phyloP scores from a whole-genome alignment of 2,329 filamentous ascomycete genomes.

The Curvularia sp. region DNA sequence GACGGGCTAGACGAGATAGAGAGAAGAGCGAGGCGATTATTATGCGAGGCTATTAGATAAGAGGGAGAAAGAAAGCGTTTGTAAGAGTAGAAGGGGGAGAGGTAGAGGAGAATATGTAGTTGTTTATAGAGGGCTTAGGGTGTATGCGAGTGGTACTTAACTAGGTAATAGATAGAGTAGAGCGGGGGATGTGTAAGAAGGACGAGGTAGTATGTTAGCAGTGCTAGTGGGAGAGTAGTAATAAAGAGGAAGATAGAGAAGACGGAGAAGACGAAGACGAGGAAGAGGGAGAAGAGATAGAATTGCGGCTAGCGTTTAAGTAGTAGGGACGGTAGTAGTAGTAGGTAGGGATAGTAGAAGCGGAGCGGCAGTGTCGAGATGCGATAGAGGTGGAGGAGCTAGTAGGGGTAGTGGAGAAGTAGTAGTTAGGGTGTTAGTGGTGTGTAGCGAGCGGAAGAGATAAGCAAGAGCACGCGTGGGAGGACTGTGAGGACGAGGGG shows the following conservation, averaged over 20 bases:
- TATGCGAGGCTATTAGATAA: constrained; percentile 4
- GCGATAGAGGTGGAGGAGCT: not conserved
- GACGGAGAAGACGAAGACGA: too few species aligned
- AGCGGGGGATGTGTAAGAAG: constrained; percentile 8
- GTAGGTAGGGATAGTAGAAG: not conserved
- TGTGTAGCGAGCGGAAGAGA: not conserved
- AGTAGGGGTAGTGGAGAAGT: not conserved
- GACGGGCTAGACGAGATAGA: constrained; percentile 10
- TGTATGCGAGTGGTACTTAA: constrained; percentile 3
- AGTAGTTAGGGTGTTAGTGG: not conserved
- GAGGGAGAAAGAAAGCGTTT: constrained; percentile 5
- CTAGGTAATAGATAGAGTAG: too few species aligned
- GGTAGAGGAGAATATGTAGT: constrained; percentile 5
- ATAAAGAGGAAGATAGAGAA: too few species aligned
- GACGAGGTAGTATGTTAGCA: not conserved
- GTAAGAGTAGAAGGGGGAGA: constrained; percentile 10
- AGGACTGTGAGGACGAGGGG: not conserved
- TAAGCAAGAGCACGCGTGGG: constrained; percentile 11
- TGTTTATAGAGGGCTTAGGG: constrained; percentile 11
- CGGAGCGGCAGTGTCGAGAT: too few species aligned
- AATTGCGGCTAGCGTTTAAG: too few species aligned
- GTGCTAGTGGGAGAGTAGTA: not conserved
- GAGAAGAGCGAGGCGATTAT: too few species aligned
- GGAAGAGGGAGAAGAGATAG: not conserved
- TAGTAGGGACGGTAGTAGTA: not conserved